Evolutionary conservation across 1,284 basidiomycete genomes (phyloP), one percentile per base, ranked within the genome.

Genomic region (Papiliotrema fonsecae): DNA sequence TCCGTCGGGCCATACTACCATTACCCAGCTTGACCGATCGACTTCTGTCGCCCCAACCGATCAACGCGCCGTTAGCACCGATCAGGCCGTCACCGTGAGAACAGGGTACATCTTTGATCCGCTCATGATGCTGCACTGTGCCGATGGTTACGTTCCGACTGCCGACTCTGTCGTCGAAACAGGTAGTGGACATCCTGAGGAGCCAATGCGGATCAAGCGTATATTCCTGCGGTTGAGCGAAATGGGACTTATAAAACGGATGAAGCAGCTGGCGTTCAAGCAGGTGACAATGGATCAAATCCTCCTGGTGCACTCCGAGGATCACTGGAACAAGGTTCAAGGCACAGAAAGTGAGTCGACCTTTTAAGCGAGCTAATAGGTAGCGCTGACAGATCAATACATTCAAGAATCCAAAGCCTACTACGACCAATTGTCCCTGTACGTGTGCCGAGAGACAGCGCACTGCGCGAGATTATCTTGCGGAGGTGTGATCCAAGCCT

Each of bases 401-500:
- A 83, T 88, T 41, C 72, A 78, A 40, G 81, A 85, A 55, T 84
- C 86, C 1, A 81, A 82, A 56, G 78, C 79, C 14, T 92, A 87
- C 68, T 96, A 94, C 70, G 88, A 91, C 45, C 82, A 84, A 31
- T 76, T 93, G 21, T 97, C 93, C 16, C 82, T 98, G 16, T 99
- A 97, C 74, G 85, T 97, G 47, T 88, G 88, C 75, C 81, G 82
- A 39, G 81, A 84, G 36, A 96, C 96, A 0, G 87, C 92, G 0
- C 79, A 82, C 39, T 84, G 88, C 31, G 93, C 96, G 6, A 79
- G 84, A 21, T 74, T 98, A 25, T 94, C 91, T 50, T 93, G 90
- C 61, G 96, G 96, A 1, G 92, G 94, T 14, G 91, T 93, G 44
- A 86, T 98, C 58, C 89, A 97, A 70, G 87, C 92, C 6, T 83